Conservation (phyloP, 164 flowering plant species). For the Magnolia changhungtana region DNA sequence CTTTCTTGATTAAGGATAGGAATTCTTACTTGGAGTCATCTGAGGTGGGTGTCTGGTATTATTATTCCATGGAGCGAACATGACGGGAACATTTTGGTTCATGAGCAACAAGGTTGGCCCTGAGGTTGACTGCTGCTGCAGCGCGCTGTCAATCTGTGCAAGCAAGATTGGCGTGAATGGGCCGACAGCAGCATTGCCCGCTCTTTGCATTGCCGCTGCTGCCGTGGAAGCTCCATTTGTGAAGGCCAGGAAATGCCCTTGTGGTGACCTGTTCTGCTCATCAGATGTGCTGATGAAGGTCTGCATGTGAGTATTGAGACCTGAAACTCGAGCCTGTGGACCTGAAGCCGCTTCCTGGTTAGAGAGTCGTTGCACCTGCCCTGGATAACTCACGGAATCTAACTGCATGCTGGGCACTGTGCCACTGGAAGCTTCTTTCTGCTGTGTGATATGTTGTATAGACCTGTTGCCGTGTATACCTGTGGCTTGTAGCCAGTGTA, state of each 20-base stretch:
- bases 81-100: neutral
- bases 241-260: neutral
- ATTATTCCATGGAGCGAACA: neutral
- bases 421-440: constrained; percentile 7
- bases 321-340: neutral
- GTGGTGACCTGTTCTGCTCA: neutral
- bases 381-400: neutral
- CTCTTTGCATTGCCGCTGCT: neutral
- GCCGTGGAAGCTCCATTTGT: no score
- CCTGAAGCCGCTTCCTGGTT: neutral
- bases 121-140: neutral
- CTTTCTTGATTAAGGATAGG: neutral
- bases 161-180: neutral
- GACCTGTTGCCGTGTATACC: constrained; percentile 11
- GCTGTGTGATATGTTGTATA: constrained; percentile 9
- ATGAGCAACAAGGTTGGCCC: neutral
- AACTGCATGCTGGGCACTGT: constrained; percentile 7
- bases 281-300: neutral
- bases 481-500: neutral
- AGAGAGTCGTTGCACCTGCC: neutral
- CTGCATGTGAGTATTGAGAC: neutral
- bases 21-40: neutral
- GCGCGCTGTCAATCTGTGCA: neutral
- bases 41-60: neutral
- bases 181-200: neutral